phyloP scores from a whole-genome alignment of 139 green algal species.

The Tetradesmus lagerheimii region DNA sequence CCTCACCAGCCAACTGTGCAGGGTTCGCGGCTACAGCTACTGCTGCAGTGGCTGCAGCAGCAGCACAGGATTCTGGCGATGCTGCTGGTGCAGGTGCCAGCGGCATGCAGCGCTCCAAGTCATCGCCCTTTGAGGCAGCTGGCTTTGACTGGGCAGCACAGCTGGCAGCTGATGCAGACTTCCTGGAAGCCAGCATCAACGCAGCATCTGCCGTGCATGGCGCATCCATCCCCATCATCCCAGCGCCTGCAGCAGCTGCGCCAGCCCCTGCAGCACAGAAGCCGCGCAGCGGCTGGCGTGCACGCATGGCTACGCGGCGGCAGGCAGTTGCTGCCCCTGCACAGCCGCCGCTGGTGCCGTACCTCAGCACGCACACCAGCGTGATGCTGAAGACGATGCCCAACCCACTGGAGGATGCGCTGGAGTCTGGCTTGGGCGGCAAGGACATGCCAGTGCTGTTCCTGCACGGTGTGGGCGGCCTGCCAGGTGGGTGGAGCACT shows the following conservation, averaged over 20 bases:
- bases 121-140: slow-evolving; percentile 11
- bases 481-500: not conserved
- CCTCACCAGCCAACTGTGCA: not conserved
- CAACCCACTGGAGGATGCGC: slow-evolving; percentile 32
- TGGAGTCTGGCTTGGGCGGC: slow-evolving; percentile 1
- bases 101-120: slow-evolving; percentile 13
- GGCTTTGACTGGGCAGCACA: slow-evolving; percentile 25
- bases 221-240: not conserved
- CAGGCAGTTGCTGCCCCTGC: not conserved
- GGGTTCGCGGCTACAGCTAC: not conserved
- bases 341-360: not conserved
- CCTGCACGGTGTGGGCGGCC: slow-evolving; percentile 46
- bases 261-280: not conserved
- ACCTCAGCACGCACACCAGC: slow-evolving; percentile 38
- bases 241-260: not conserved
- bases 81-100: not conserved
- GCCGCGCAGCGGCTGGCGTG: slow-evolving; percentile 1
- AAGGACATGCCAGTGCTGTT: slow-evolving; percentile 48
- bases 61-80: not conserved
- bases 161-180: slow-evolving; percentile 21
- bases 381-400: slow-evolving; percentile 30
- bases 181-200: slow-evolving; percentile 33
- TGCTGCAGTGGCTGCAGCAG: not conserved
- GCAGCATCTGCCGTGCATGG: slow-evolving; percentile 34
- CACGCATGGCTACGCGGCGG: not conserved